Conservation (phyloP, 129 eudicot species). For the Flaveria bidentis region DNA sequence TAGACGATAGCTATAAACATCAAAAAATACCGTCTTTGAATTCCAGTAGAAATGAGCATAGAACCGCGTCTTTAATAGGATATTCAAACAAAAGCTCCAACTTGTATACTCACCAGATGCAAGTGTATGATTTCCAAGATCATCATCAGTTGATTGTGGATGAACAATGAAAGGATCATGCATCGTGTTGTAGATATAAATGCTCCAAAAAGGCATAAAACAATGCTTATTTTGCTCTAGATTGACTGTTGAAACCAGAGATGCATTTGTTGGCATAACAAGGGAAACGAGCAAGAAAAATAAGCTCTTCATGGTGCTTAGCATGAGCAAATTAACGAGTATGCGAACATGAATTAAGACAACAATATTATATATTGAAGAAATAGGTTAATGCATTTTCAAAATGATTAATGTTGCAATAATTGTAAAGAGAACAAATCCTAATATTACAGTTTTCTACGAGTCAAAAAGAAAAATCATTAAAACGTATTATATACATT, state of each 20-base stretch:
- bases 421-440: not conserved
- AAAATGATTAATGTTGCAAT: not conserved
- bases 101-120: not conserved
- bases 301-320: constrained; percentile 2
- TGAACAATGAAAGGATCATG: constrained; percentile 15
- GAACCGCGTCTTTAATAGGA: not conserved
- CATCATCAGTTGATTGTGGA: constrained; percentile 8
- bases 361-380: not conserved
- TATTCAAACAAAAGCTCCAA: constrained; percentile 7
- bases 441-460: not conserved
- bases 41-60: constrained; percentile 27
- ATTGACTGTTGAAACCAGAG: not conserved
- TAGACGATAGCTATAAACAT: constrained; percentile 19
- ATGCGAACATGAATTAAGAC: not conserved
- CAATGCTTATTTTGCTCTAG: not conserved
- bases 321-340: not conserved
- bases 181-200: not conserved
- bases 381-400: not conserved
- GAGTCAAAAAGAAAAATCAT: not conserved
- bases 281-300: not conserved
- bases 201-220: not conserved
- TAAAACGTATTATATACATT: not conserved
- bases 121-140: constrained; percentile 21
- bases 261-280: not conserved
- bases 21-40: constrained; percentile 9